phyloP scores from a whole-genome alignment of 768 basidiomycete species.

The Boletus barrowsii region DNA sequence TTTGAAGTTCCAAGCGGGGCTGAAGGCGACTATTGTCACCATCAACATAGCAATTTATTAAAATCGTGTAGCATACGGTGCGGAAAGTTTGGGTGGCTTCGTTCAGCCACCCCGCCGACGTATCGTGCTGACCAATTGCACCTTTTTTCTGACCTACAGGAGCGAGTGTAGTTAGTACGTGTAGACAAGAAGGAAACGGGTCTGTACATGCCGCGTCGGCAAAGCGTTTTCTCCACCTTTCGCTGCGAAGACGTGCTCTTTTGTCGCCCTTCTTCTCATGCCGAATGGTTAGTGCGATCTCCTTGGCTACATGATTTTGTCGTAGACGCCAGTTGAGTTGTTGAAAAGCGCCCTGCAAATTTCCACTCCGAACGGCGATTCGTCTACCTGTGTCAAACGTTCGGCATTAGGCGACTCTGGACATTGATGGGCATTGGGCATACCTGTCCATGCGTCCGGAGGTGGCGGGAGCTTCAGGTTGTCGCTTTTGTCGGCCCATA shows the following conservation, averaged over 20 bases:
- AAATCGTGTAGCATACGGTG: conserved; percentile 8
- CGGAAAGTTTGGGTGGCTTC: not conserved
- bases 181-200: conserved; percentile 7
- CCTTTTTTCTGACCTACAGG: conserved; percentile 77
- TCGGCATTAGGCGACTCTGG: conserved; percentile 3
- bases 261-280: conserved; percentile 85
- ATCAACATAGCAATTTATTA: not conserved
- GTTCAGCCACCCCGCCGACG: conserved; percentile 65
- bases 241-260: conserved; percentile 67
- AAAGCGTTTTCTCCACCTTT: conserved; percentile 78
- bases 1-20: conserved; percentile 3
- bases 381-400: conserved; percentile 52
- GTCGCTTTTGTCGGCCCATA: conserved; percentile 31
- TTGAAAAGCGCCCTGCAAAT: conserved; percentile 46
- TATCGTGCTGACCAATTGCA: conserved; percentile 75
- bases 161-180: conserved; percentile 12
- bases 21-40: conserved; percentile 5
- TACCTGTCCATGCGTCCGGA: conserved; percentile 55
- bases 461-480: conserved; percentile 32
- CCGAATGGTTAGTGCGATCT: conserved; percentile 49
- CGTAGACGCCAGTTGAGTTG: conserved; percentile 49
- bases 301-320: conserved; percentile 53
- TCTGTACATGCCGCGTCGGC: conserved; percentile 62
- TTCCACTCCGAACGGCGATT: conserved; percentile 42
- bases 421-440: not conserved